Conservation (phyloP, 2,329 filamentous ascomycete genomes). For the Neonectria faginata region DNA sequence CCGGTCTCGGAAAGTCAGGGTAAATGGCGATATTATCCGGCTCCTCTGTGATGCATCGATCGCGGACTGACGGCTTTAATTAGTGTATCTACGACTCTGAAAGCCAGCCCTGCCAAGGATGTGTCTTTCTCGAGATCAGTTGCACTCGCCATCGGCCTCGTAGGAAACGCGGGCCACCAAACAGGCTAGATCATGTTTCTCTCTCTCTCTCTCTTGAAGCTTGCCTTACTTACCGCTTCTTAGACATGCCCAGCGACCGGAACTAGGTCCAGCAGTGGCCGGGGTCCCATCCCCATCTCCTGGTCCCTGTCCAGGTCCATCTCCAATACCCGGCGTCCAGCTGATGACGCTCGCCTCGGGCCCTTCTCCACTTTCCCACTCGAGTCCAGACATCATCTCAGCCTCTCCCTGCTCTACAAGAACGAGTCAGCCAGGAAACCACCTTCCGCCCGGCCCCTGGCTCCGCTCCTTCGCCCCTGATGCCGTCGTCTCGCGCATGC, state of each 20-base stretch:
- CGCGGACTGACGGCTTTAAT: neutral
- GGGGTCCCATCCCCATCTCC: neutral
- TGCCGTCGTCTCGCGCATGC: slow-evolving; percentile 32
- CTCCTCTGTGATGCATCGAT: neutral
- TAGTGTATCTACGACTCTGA: slow-evolving; percentile 36
- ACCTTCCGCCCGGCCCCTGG: slow-evolving; percentile 25
- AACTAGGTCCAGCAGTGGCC: neutral
- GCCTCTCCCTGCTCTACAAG: neutral
- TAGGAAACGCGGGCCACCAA: slow-evolving; percentile 41
- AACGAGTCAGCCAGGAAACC: neutral
- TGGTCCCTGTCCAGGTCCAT: neutral
- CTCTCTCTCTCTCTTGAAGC: no score
- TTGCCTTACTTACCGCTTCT: no score
- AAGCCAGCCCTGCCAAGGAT: slow-evolving; percentile 32
- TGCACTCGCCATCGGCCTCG: slow-evolving; percentile 39
- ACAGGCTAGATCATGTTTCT: slow-evolving; percentile 22
- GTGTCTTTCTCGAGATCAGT: slow-evolving; percentile 32
- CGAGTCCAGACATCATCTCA: slow-evolving; percentile 23
- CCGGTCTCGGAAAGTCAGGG: slow-evolving; percentile 41
- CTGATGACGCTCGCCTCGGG: slow-evolving; percentile 16
- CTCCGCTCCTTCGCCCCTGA: slow-evolving; percentile 36
- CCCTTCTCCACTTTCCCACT: slow-evolving; percentile 10
- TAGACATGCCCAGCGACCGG: slow-evolving; percentile 22
- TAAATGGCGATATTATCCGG: slow-evolving; percentile 3
- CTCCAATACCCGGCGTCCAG: slow-evolving; percentile 3